Base-by-base conservation (phyloP, 495 filamentous ascomycete genomes). In the Filosporella fistucella region DNA sequence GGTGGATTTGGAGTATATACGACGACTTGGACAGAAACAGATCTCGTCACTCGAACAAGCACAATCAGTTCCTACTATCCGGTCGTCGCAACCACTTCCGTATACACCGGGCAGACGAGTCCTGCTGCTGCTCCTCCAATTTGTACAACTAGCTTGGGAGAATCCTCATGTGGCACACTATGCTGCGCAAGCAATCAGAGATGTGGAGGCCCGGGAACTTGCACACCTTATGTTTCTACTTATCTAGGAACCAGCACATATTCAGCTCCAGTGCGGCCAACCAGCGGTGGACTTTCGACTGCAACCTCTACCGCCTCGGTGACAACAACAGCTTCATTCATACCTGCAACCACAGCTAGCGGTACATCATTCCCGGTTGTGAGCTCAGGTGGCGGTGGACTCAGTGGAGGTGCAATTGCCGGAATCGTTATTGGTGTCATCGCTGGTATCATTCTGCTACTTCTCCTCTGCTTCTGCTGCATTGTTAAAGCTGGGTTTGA, bases 401-500 rank as follows among this genome's bases (percentile, higher is more conserved):
- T 96, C 37, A 89, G 84, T 59, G 80, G 77, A 40, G 90, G 90
- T 48, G 90, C 89, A 20, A 95, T 96, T 57, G 90, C 90, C n/a
- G 90, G 90, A 34, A 96, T 96, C 54, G 90, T 96, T 51, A 85
- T 96, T 39, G 90, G 90, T 53, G 80, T 82, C 4, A 77, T 96
- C 54, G 79, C 77, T n/a, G 90, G 85, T 57, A 72, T 89, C 18
- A 62, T 83, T 39, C 63, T 95, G 2, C 71, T 95, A 13, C 59
- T 87, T 10, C 74, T 91, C 3, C 55, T 95, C 42, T 89, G 85
- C 65, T 76, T 81, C 61, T 90, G 78, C 70, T 78, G 81, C 66
- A 84, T 88, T 55, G 76, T 83, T 49, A 78, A 76, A 50, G 81
- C 81, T 8, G 64, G 81, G 16, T 73, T 86, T 62, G 76, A 84